Conservation (phyloP, 164 flowering plant genomes). For the Tinospora cordifolia region DNA sequence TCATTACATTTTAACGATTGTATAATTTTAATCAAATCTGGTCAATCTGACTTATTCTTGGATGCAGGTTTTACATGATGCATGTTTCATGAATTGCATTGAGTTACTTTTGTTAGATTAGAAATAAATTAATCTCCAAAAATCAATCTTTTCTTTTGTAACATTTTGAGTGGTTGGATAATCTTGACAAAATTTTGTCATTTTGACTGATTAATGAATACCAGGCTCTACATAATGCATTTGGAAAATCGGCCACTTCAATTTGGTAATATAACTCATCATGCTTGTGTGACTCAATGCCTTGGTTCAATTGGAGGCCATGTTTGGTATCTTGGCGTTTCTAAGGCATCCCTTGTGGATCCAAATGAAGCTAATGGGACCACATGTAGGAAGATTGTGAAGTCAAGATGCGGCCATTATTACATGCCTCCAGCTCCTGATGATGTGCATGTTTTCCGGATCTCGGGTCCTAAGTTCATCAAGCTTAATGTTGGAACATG, state of each 20-base stretch:
- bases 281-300: slow-evolving; percentile 90
- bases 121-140: neutral
- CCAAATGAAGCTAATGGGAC: slow-evolving; percentile 8
- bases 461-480: slow-evolving; percentile 68
- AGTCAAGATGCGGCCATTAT: slow-evolving; percentile 61
- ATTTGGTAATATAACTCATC: slow-evolving; percentile 72
- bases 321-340: slow-evolving; percentile 86
- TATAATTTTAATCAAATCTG: no score
- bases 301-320: slow-evolving; percentile 78
- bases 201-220: neutral
- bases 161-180: neutral
- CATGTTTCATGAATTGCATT: neutral
- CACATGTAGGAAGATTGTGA: slow-evolving; percentile 18
- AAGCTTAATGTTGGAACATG: slow-evolving; percentile 86
- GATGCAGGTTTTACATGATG: slow-evolving; percentile 47
- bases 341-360: slow-evolving; percentile 60
- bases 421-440: slow-evolving; percentile 63
- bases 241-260: slow-evolving; percentile 38
- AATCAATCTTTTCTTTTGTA: neutral
- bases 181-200: neutral
- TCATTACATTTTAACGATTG: neutral
- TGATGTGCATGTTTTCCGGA: slow-evolving; percentile 55
- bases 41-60: neutral
- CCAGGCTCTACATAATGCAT: slow-evolving; percentile 86
- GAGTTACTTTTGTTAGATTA: neutral